A percentile compares a stretch with the other conserved stretches of the same genome.
Conservation (phyloP, 495 filamentous ascomycete species). For the Bacidia rubella region DNA sequence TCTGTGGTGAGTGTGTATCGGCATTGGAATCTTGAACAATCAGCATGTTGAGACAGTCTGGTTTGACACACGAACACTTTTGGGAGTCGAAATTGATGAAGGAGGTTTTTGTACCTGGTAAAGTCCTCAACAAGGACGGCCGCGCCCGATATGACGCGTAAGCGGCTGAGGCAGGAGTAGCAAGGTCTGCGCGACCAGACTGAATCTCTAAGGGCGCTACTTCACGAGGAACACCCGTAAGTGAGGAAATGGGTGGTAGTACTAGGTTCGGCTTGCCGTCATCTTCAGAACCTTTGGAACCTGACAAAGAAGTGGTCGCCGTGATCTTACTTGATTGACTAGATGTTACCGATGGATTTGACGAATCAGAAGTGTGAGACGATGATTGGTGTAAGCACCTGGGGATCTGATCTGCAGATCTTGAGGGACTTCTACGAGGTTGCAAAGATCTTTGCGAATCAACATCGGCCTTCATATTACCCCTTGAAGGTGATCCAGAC, state of each 20-base stretch:
- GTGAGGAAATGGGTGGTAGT: constrained; percentile 8
- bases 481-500: neutral
- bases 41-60: too few species aligned
- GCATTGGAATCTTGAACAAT: too few species aligned
- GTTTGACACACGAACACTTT: too few species aligned
- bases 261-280: constrained; percentile 4
- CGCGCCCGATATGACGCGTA: too few species aligned
- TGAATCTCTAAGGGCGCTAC: constrained; percentile 5
- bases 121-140: too few species aligned
- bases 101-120: too few species aligned
- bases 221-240: constrained; percentile 1
- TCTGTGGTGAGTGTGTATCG: constrained; percentile 1
- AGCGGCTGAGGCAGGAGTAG: neutral
- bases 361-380: constrained; percentile 1
- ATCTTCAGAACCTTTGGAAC: constrained; percentile 2
- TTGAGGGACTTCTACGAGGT: neutral
- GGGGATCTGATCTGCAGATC: neutral
- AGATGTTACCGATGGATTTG: constrained; percentile 10
- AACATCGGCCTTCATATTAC: neutral
- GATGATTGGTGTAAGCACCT: neutral
- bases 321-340: constrained; percentile 3
- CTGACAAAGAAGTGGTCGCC: constrained; percentile 5
- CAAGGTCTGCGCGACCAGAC: neutral
- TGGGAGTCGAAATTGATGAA: too few species aligned
- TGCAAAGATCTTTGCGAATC: neutral